phyloP scores from a whole-genome alignment of 2,329 filamentous ascomycete genomes.

The Cytospora leucostoma region DNA sequence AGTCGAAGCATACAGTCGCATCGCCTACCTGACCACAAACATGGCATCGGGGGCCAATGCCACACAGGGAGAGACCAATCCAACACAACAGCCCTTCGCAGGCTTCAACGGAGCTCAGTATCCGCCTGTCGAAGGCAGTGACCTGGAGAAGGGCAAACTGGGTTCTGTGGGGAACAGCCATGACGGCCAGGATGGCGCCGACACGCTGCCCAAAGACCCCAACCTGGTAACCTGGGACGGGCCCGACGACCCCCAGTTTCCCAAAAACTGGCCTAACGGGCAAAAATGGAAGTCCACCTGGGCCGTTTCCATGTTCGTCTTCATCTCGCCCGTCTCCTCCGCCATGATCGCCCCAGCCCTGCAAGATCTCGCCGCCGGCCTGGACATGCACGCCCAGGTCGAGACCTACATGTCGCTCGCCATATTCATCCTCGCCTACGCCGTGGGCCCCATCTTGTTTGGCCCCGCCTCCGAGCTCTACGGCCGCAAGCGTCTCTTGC shows the following conservation, averaged over 20 bases:
- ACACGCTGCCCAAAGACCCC: too few relatives aligned
- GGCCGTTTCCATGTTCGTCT: conserved; percentile 51
- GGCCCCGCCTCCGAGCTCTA: conserved; percentile 52
- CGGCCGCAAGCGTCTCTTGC: conserved; percentile 45
- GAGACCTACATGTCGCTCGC: conserved; percentile 51
- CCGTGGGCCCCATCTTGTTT: conserved; percentile 46
- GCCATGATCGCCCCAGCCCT: conserved; percentile 44
- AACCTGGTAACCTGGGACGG: conserved; percentile 30
- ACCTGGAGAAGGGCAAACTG: too few relatives aligned
- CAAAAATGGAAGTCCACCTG: conserved; percentile 50
- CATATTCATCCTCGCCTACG: conserved; percentile 46
- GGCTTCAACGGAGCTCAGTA: too few relatives aligned
- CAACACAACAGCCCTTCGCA: too few relatives aligned
- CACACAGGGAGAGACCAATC: too few relatives aligned
- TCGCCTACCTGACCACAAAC: too few relatives aligned
- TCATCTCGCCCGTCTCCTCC: conserved; percentile 53
- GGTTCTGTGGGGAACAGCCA: too few relatives aligned
- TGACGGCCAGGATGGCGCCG: too few relatives aligned
- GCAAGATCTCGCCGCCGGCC: conserved; percentile 48
- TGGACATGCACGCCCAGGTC: conserved; percentile 48
- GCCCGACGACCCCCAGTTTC: conserved; percentile 37
- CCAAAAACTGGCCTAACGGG: conserved; percentile 44
- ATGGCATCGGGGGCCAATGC: too few relatives aligned
- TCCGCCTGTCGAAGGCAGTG: too few relatives aligned
- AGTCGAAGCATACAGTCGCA: too few relatives aligned